A percentile compares a stretch with the other conserved stretches of the same genome.
Conservation (phyloP, 257 asterid genomes). For the Rubia yunnanensis region DNA sequence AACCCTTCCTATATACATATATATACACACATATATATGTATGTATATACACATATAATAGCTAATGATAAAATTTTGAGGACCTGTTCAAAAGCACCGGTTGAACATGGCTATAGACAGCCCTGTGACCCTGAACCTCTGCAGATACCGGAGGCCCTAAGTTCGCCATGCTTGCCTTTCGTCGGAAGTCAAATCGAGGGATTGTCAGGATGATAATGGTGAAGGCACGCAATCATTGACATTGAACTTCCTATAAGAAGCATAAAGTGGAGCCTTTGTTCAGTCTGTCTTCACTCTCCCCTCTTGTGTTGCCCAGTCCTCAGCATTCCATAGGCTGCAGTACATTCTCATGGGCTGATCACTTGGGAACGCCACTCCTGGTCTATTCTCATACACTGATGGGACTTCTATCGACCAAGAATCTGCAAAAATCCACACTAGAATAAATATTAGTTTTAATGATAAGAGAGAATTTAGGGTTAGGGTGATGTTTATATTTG, state of each 20-base stretch:
- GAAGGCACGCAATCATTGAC: neutral
- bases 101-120: too few relatives aligned
- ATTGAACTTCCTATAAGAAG: neutral
- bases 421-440: conserved; percentile 21
- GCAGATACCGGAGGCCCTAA: neutral
- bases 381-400: conserved; percentile 32
- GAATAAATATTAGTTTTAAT: too few relatives aligned
- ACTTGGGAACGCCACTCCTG: neutral
- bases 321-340: neutral
- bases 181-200: neutral
- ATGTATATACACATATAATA: too few relatives aligned
- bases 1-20: too few relatives aligned
- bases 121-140: neutral
- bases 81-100: too few relatives aligned
- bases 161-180: neutral
- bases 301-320: neutral
- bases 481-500: too few relatives aligned
- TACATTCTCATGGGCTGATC: neutral
- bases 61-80: too few relatives aligned
- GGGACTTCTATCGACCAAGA: conserved; percentile 50
- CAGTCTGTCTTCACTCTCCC: neutral
- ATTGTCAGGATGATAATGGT: neutral
- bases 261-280: neutral
- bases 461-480: too few relatives aligned
- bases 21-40: too few relatives aligned